These are phyloP conservation scores for Penicillium cinerascens DNA, from an alignment of 495 filamentous ascomycete species.

Conservation along the genomic window DNA sequence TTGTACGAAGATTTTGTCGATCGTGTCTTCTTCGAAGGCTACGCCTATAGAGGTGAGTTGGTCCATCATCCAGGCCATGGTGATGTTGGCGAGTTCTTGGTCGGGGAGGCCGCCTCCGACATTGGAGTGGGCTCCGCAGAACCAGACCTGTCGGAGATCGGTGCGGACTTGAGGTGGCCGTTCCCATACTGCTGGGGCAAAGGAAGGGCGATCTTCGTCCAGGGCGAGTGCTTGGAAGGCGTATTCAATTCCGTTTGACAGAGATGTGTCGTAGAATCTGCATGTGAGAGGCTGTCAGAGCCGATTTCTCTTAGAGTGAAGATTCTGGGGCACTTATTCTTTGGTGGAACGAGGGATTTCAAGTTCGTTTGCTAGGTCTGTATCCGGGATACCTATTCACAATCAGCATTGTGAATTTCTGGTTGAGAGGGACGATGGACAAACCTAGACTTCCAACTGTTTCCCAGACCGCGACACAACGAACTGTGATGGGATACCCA, in stretches of 20 bases:
- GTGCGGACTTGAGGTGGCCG: constrained; percentile 40
- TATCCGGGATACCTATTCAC: constrained; percentile 41
- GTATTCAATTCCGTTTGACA: constrained; percentile 57
- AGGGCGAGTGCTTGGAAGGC: constrained; percentile 74
- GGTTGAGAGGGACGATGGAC: neutral
- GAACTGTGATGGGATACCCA: constrained; percentile 43
- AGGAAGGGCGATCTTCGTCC: constrained; percentile 62
- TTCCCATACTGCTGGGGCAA: constrained; percentile 64
- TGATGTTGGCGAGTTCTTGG: constrained; percentile 60
- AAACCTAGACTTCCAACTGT: constrained; percentile 53
- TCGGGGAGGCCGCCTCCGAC: constrained; percentile 60
- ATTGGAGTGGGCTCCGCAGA: constrained; percentile 64
- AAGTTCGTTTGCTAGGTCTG: constrained; percentile 30
- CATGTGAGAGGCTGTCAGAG: constrained; percentile 24
- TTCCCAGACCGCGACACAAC: constrained; percentile 56
- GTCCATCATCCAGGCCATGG: constrained; percentile 72
- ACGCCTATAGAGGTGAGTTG: constrained; percentile 61
- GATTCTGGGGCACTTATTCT: constrained; percentile 26
- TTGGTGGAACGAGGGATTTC: constrained; percentile 46
- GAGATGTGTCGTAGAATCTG: constrained; percentile 57
- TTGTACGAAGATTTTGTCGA: constrained; percentile 48
- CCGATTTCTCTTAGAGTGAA: neutral
- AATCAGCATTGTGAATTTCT: neutral
- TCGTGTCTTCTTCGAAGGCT: constrained; percentile 48
- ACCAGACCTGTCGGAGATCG: constrained; percentile 69